Evolutionary conservation across 148 eudicot species (phyloP).

Genomic region (Vaccinium macrocarpon): DNA sequence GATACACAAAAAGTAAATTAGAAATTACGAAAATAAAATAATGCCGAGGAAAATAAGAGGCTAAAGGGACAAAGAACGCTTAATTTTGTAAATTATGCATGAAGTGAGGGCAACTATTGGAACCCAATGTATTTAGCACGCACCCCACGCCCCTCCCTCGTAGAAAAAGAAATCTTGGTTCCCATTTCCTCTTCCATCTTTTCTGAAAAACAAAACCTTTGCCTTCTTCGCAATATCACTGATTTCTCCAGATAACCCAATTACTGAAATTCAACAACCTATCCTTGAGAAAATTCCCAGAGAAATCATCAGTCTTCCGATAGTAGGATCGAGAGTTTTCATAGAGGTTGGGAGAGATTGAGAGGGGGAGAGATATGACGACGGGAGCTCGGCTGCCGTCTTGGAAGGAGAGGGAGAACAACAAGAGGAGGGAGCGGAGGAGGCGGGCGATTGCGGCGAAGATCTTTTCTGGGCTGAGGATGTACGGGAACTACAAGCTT

Average conservation of each 20-base stretch:
- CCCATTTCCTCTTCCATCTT: not conserved
- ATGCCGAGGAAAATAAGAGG: no score
- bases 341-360: not conserved
- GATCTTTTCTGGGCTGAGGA: slow-evolving; percentile 51
- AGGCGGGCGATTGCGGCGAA: slow-evolving; percentile 54
- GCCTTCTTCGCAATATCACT: no score
- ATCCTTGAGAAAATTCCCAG: no score
- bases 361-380: slow-evolving; percentile 24
- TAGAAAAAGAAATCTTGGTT: not conserved
- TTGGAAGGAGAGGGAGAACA: slow-evolving; percentile 72
- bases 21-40: no score
- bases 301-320: no score
- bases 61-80: no score
- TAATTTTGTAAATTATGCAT: no score
- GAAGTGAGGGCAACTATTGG: no score
- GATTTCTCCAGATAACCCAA: not conserved
- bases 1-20: no score
- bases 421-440: slow-evolving; percentile 59
- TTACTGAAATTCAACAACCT: not conserved
- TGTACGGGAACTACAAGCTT: slow-evolving; percentile 51
- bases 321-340: no score
- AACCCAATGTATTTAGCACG: no score
- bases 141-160: not conserved
- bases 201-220: not conserved
- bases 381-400: slow-evolving; percentile 46